A percentile compares a stretch with the other conserved stretches of the same genome.
phyloP scores from a whole-genome alignment of 108 stramenopile species.

The Cyclotella sp. region DNA sequence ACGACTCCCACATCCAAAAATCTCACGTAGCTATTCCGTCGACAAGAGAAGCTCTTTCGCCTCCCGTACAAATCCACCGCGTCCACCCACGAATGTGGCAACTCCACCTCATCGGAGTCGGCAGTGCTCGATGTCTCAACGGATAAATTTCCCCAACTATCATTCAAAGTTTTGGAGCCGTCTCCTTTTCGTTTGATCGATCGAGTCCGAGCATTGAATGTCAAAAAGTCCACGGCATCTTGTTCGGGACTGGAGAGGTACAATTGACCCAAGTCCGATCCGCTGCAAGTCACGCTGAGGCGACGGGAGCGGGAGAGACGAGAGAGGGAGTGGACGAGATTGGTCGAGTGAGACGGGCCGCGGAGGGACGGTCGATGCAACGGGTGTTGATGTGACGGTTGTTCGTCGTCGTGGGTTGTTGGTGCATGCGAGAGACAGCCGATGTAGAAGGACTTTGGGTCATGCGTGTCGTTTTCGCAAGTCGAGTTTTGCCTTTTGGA shows the following conservation, averaged over 20 bases:
- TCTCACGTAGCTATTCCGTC: constrained; percentile 20
- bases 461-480: too few relatives aligned
- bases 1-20: constrained; percentile 30
- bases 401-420: background rate
- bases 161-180: background rate
- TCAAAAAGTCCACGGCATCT: background rate
- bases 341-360: background rate
- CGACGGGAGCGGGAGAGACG: constrained; percentile 22
- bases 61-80: constrained; percentile 27
- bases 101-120: background rate
- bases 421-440: too few relatives aligned
- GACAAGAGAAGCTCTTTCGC: constrained; percentile 13
- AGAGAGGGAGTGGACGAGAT: constrained; percentile 17
- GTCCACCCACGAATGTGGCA: constrained; percentile 16
- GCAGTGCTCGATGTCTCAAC: background rate
- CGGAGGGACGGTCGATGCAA: background rate
- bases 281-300: constrained; percentile 25
- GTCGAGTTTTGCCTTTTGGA: too few relatives aligned
- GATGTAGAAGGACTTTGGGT: too few relatives aligned
- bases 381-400: background rate
- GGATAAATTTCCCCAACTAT: background rate
- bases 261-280: constrained; percentile 37
- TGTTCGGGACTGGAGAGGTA: constrained; percentile 35
- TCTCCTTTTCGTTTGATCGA: background rate
- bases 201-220: background rate